phyloP scores from a whole-genome alignment of 2,329 filamentous ascomycete genomes.

The Tympanopsis confertula region DNA sequence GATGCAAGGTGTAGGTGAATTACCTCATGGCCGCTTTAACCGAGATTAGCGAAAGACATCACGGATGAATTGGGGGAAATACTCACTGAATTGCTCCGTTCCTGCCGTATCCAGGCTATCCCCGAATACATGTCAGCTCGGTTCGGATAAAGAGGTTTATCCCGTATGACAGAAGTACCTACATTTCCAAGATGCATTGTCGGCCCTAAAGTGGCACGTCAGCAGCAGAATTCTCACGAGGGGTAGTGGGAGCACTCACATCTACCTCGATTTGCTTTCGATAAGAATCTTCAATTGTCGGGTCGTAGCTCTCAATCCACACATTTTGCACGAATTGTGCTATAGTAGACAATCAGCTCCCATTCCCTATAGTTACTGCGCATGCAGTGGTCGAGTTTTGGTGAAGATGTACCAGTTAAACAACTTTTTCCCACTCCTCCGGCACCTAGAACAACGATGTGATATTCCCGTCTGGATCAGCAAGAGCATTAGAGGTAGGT shows the following conservation, averaged over 20 bases:
- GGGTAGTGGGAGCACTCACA: constrained; percentile 32
- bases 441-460: constrained; percentile 55
- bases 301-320: constrained; percentile 61
- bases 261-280: constrained; percentile 55
- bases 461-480: constrained; percentile 43
- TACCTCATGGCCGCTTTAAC: constrained; percentile 44
- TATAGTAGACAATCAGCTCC: constrained; percentile 13
- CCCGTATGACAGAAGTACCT: constrained; percentile 13
- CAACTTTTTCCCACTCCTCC: constrained; percentile 68
- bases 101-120: constrained; percentile 58
- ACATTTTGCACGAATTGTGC: constrained; percentile 69
- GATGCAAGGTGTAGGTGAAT: not conserved
- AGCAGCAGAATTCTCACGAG: not conserved
- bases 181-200: constrained; percentile 65
- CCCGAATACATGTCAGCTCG: constrained; percentile 1
- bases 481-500: not conserved
- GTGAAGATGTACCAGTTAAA: constrained; percentile 46
- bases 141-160: constrained; percentile 2
- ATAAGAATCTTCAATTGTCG: constrained; percentile 51
- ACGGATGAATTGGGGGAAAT: constrained; percentile 1
- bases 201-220: constrained; percentile 36
- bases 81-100: constrained; percentile 66
- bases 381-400: constrained; percentile 2
- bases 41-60: not conserved
- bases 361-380: constrained; percentile 8